Evolutionary conservation across 371 early-diverging fungal species (phyloP), one percentile per base, ranked within the genome.

Genomic region (Blakeslea trispora): DNA sequence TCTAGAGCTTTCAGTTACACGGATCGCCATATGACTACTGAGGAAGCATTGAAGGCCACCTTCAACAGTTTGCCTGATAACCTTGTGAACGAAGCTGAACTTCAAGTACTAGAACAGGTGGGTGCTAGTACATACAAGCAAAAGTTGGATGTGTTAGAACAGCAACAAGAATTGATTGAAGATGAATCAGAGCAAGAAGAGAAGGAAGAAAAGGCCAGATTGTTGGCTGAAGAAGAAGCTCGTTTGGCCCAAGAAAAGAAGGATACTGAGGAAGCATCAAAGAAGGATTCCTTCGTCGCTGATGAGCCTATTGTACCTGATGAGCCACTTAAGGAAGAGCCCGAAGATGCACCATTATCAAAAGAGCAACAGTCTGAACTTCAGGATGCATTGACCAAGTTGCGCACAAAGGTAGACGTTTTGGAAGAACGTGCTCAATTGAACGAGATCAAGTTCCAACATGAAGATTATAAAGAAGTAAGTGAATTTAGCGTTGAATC

Each of bases 91-190:
- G 95, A 96, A 73, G 90, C 94, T 0, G 89, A 93, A 57, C 70
- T 96, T 62, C 86, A 92, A 53, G 82, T 94, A n/a, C 81, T 91
- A 2, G 95, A 97, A 57, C 82, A 83, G 53, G 87, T 88, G 17
- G 96, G 96, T 53, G 85, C 83, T 22, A 92, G 94, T 39, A 94
- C 96, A n/a, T 83, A 87, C 55, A 91, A 93, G 75, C 95, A 95
- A 68, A 89, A 92, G 74, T 77, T 97, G 42, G 93, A 95, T 58
- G 94, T 96, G 13, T 71, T 97, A 55, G 88, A 94, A 61, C 91
- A 96, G 68, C 96, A 96, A 72, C 94, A 96, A 69, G 95, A 96
- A 66, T 77, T 96, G 57, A 96, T 96, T 58, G 92, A 89, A 57
- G 94, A 94, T 59, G 97, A 97, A 71, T 78, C 72, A 24, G 90